Evolutionary conservation across 305 asterid genomes (phyloP).

Genomic region (Fraxinus velutina): DNA sequence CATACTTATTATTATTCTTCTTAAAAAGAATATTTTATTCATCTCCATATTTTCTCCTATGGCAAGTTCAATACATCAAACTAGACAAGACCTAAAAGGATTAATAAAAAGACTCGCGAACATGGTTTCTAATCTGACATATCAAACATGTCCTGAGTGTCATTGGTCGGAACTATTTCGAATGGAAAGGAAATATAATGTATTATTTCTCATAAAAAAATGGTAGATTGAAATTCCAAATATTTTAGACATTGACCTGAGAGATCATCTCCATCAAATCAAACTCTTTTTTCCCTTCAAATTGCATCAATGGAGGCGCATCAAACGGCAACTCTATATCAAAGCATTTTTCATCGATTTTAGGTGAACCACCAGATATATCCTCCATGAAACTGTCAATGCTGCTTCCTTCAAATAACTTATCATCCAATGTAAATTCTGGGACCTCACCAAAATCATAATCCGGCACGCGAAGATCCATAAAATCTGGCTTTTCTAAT

Average conservation of each 20-base stretch:
- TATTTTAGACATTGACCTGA: slow-evolving; percentile 20
- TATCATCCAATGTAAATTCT: neutral
- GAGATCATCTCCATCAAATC: slow-evolving; percentile 47
- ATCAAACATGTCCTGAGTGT: neutral
- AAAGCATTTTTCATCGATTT: slow-evolving; percentile 28
- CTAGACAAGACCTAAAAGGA: neutral
- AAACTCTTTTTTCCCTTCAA: slow-evolving; percentile 51
- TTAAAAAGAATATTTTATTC: neutral
- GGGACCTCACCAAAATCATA: slow-evolving; percentile 28
- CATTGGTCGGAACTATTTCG: neutral
- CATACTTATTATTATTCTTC: neutral
- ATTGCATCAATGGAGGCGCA: slow-evolving; percentile 36
- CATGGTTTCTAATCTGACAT: neutral
- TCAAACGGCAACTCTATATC: slow-evolving; percentile 40
- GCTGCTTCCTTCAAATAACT: slow-evolving; percentile 36
- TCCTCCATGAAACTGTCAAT: slow-evolving; percentile 41
- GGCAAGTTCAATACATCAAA: neutral
- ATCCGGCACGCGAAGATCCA: slow-evolving; percentile 28
- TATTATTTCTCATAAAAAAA: neutral
- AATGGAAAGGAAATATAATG: neutral
- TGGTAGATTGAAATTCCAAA: neutral
- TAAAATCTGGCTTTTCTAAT: slow-evolving; percentile 15
- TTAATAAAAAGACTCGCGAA: neutral
- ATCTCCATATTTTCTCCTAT: neutral
- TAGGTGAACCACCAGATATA: slow-evolving; percentile 15